Evolutionary conservation across 164 flowering plant species (phyloP).

Genomic region (Berberis vulgaris): DNA sequence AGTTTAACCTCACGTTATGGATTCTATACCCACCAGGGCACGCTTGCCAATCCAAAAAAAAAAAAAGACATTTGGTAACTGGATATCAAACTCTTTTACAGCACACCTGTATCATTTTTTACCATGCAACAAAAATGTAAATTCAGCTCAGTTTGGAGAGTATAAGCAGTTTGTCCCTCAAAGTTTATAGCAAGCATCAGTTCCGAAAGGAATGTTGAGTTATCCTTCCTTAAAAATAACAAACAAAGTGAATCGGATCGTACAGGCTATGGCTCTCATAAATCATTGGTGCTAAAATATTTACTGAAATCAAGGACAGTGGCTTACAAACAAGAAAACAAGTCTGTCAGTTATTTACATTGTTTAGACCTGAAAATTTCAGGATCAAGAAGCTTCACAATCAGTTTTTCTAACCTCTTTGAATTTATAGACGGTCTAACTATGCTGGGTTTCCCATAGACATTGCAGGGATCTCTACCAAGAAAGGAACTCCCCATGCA

Average conservation of each 20-base stretch:
- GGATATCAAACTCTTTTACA: neutral
- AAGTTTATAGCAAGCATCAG: no score
- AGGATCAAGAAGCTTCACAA: constrained; percentile 3
- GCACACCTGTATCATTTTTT: no score
- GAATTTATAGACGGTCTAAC: constrained; percentile 2
- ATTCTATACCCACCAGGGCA: neutral
- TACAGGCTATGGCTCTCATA: no score
- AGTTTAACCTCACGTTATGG: neutral
- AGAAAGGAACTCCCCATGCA: constrained; percentile 4
- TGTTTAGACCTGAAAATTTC: constrained; percentile 3
- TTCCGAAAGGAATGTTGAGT: no score
- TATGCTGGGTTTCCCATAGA: constrained; percentile 1
- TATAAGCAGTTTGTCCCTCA: no score
- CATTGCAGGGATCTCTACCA: constrained; percentile 7
- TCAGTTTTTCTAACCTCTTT: constrained; percentile 2
- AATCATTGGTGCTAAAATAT: neutral
- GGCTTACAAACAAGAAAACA: neutral
- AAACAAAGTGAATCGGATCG: no score
- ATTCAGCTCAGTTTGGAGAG: no score
- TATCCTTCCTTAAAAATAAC: no score
- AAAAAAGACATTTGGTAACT: neutral
- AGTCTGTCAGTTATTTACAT: neutral
- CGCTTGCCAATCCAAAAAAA: neutral
- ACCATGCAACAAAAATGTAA: no score
- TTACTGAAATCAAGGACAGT: neutral